phyloP scores from a whole-genome alignment of 805 yeast species.

The Barnettozyma pratensis region DNA sequence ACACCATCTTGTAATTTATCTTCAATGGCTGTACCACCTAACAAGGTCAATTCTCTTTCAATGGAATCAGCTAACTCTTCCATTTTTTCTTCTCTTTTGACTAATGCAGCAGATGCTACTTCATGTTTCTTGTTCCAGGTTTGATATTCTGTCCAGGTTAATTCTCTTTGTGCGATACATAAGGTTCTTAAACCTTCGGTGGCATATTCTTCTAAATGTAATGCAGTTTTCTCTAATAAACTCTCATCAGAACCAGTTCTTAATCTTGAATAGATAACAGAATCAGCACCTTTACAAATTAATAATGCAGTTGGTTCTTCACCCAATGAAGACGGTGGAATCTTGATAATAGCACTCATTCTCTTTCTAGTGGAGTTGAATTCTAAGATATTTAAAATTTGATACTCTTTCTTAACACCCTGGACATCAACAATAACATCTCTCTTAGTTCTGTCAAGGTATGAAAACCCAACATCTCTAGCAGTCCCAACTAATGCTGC shows the following conservation, averaged over 20 bases:
- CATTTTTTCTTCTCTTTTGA: slow-evolving; percentile 64
- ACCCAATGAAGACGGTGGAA: slow-evolving; percentile 44
- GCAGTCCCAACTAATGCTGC: slow-evolving; percentile 83
- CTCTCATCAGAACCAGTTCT: slow-evolving; percentile 39
- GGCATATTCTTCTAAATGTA: slow-evolving; percentile 72
- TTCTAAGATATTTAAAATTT: slow-evolving; percentile 64
- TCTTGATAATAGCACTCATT: slow-evolving; percentile 76
- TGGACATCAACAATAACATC: slow-evolving; percentile 66
- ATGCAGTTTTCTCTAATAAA: slow-evolving; percentile 58
- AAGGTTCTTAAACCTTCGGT: slow-evolving; percentile 80
- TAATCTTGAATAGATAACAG: slow-evolving; percentile 67
- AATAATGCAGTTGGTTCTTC: slow-evolving; percentile 56
- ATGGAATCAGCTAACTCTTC: slow-evolving; percentile 71
- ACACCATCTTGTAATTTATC: slow-evolving; percentile 84
- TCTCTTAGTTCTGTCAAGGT: slow-evolving; percentile 58
- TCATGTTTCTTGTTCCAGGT: slow-evolving; percentile 62
- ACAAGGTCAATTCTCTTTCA: slow-evolving; percentile 56
- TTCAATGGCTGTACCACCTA: slow-evolving; percentile 87
- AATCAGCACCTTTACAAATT: slow-evolving; percentile 84
- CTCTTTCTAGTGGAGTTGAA: slow-evolving; percentile 83
- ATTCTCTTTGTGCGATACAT: slow-evolving; percentile 69
- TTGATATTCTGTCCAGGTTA: slow-evolving; percentile 55
- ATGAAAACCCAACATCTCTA: slow-evolving; percentile 68
- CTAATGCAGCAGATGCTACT: slow-evolving; percentile 59
- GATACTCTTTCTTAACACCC: slow-evolving; percentile 67